Evolutionary conservation across 441 rosid species (phyloP).

Genomic region (Macaranga tanarius): DNA sequence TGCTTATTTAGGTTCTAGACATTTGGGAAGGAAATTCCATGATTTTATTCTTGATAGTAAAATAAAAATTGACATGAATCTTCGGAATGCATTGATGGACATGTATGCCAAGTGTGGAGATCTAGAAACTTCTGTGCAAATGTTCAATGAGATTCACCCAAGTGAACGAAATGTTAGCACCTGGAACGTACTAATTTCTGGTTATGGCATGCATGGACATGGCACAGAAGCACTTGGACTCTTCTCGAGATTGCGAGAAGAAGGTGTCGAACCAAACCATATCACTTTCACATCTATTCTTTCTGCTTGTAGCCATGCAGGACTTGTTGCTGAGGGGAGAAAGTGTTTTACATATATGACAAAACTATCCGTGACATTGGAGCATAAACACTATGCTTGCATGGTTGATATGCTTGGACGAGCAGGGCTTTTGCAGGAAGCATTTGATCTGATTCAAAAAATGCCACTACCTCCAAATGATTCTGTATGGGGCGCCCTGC

Average conservation of each 20-base stretch:
- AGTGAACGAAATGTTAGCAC: conserved; percentile 34
- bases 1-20: conserved; percentile 43
- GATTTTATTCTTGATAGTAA: conserved; percentile 28
- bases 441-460: conserved; percentile 40
- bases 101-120: conserved; percentile 69
- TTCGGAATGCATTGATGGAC: conserved; percentile 47
- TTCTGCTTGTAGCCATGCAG: conserved; percentile 62
- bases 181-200: conserved; percentile 61
- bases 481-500: conserved; percentile 58
- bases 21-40: conserved; percentile 47
- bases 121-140: conserved; percentile 39
- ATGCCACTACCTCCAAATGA: conserved; percentile 51
- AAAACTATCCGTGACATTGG: conserved; percentile 35
- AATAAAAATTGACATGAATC: conserved; percentile 36
- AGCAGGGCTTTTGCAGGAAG: conserved; percentile 49
- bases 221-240: conserved; percentile 44
- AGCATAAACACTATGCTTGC: conserved; percentile 53
- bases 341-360: conserved; percentile 52
- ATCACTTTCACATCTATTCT: conserved; percentile 55
- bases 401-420: conserved; percentile 75
- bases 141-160: conserved; percentile 39
- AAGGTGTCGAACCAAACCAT: conserved; percentile 45
- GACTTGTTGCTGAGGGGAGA: conserved; percentile 54
- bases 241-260: conserved; percentile 45
- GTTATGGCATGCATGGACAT: conserved; percentile 52